These are phyloP conservation scores for Lachnellula arida DNA, from an alignment of 2,329 filamentous ascomycete species.

Conservation along the genomic window DNA sequence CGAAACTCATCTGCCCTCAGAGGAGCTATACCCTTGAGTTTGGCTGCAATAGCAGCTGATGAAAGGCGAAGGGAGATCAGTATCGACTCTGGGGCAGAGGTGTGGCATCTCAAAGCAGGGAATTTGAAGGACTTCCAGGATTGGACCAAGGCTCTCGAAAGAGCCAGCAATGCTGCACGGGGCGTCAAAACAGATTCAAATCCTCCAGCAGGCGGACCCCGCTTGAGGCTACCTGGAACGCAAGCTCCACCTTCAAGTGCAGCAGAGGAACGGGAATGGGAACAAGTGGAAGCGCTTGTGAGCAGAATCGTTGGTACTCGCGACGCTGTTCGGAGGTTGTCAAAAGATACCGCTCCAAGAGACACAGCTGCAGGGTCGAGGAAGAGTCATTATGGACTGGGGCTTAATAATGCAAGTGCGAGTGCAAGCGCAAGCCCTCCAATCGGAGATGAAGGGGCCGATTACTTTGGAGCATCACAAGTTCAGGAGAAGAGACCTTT, in stretches of 20 bases:
- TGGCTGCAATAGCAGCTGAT: conserved; percentile 88
- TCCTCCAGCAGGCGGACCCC: conserved; percentile 28
- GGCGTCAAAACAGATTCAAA: conserved; percentile 40
- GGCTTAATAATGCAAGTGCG: conserved; percentile 28
- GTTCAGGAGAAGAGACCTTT: conserved; percentile 65
- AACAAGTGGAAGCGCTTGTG: conserved; percentile 77
- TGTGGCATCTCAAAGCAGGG: conserved; percentile 87
- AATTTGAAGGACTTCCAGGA: conserved; percentile 81
- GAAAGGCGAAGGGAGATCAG: conserved; percentile 86
- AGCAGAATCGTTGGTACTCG: conserved; percentile 82
- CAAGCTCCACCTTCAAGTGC: conserved; percentile 24
- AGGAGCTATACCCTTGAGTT: conserved; percentile 84
- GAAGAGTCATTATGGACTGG: conserved; percentile 15
- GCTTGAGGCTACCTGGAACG: conserved; percentile 31
- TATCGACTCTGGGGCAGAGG: conserved; percentile 92
- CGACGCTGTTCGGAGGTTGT: conserved; percentile 81
- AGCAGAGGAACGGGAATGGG: conserved; percentile 79
- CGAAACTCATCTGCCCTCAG: conserved; percentile 87
- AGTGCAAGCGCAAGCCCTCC: conserved; percentile 25
- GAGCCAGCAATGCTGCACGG: conserved; percentile 64
- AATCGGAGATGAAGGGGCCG: conserved; percentile 43
- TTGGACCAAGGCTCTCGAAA: conserved; percentile 83
- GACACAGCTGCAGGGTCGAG: conserved; percentile 59
- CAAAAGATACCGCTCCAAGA: conserved; percentile 76
- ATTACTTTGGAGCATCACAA: conserved; percentile 48